A percentile compares a stretch with the other conserved stretches of the same genome.
These are phyloP conservation scores for Magnaporthales sp. DNA, from an alignment of 2,329 filamentous ascomycete genomes.

Conservation along the genomic window DNA sequence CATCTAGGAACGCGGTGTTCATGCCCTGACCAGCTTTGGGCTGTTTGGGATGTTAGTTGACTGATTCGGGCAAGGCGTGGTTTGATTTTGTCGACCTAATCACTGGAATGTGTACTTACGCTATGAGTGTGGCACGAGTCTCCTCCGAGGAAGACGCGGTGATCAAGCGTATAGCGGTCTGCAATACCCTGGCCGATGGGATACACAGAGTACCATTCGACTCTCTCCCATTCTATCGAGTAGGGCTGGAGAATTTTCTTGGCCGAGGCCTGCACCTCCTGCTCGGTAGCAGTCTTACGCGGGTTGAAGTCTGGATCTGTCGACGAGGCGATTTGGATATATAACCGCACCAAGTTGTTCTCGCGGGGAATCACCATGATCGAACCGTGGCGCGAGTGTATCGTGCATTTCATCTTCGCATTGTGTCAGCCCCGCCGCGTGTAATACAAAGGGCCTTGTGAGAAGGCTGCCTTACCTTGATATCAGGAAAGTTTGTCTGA, in stretches of 20 bases:
- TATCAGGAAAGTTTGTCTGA: slow-evolving; percentile 67
- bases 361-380: slow-evolving; percentile 75
- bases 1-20: slow-evolving; percentile 74
- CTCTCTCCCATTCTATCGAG: slow-evolving; percentile 55
- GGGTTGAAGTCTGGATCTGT: slow-evolving; percentile 53
- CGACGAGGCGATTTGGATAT: slow-evolving; percentile 58
- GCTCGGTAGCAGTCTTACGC: slow-evolving; percentile 52
- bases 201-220: slow-evolving; percentile 71
- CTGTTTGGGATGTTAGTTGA: slow-evolving; percentile 5
- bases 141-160: slow-evolving; percentile 65
- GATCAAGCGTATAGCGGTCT: slow-evolving; percentile 56
- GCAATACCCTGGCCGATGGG: slow-evolving; percentile 68
- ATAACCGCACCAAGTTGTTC: slow-evolving; percentile 58
- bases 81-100: neutral
- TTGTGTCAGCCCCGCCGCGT: slow-evolving; percentile 32
- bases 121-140: slow-evolving; percentile 77
- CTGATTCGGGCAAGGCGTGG: neutral
- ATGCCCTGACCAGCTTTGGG: slow-evolving; percentile 73
- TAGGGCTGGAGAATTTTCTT: slow-evolving; percentile 60
- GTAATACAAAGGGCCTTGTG: neutral
- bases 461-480: slow-evolving; percentile 41
- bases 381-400: slow-evolving; percentile 65
- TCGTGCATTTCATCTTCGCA: slow-evolving; percentile 61
- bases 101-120: slow-evolving; percentile 31
- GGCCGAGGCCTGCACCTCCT: slow-evolving; percentile 55